A percentile compares a stretch with the other conserved stretches of the same genome.
Evolutionary conservation across 1,284 basidiomycete genomes (phyloP).

Genomic region (Polyporus tsugae): DNA sequence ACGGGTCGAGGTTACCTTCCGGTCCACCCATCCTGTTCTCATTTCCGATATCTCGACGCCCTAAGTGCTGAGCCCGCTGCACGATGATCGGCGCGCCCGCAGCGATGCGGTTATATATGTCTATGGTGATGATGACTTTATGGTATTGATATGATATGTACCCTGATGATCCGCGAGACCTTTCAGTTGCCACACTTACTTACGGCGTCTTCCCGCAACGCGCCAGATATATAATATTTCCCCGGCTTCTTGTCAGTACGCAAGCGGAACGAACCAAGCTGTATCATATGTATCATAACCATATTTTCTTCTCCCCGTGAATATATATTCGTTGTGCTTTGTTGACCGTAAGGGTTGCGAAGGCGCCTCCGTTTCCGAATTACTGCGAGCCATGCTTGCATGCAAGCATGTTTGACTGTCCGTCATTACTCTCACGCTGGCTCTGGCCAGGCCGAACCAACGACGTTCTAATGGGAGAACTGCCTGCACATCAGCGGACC

Average conservation of each 20-base stretch:
- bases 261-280: conserved; percentile 20
- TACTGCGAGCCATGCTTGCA: too few relatives aligned
- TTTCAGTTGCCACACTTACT: conserved; percentile 14
- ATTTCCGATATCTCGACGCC: neutral
- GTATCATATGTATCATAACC: conserved; percentile 35
- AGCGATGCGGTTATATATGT: too few relatives aligned
- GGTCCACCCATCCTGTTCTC: neutral
- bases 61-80: conserved; percentile 9
- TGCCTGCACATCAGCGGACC: too few relatives aligned
- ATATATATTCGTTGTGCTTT: conserved; percentile 18
- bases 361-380: too few relatives aligned
- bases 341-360: too few relatives aligned
- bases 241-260: conserved; percentile 12
- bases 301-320: conserved; percentile 9
- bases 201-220: conserved; percentile 18
- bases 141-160: too few relatives aligned
- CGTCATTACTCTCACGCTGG: too few relatives aligned
- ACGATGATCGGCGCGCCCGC: conserved; percentile 20
- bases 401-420: too few relatives aligned
- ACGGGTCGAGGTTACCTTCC: neutral
- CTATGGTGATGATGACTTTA: too few relatives aligned
- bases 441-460: too few relatives aligned
- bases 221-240: conserved; percentile 21
- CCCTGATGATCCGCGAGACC: conserved; percentile 33
- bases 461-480: too few relatives aligned